Base-by-base conservation (phyloP, 2,329 filamentous ascomycete species). In the Alternaria sp. region DNA sequence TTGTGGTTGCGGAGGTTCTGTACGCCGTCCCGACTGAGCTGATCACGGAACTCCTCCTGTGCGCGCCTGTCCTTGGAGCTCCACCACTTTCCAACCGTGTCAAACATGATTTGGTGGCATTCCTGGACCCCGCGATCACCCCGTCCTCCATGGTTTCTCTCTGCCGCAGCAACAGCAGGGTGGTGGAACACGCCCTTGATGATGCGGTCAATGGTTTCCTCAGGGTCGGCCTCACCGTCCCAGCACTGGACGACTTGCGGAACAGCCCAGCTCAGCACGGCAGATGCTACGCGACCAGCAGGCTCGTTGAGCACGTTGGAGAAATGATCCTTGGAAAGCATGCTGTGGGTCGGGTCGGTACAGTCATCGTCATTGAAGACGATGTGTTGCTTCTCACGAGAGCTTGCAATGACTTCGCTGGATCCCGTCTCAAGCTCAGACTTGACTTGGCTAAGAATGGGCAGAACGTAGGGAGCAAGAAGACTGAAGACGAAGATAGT, bases 291-390 rank as follows among this genome's bases (percentile, higher is more conserved):
- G 73, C 90, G 91, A 59, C 94, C 94, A 49, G 93, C 94, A 46
- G 93, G 87, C 77, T 97, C 93, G 77, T 97, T 97, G 63, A 97
- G 86, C 30, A 91, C 85, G 75, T 96, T 96, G 67, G 91, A 92
- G 80, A 97, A 97, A 81, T 97, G 94, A 74, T 97, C 94, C 83
- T 97, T 97, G 62, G 93, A 93, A 56, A 97, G 84, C 94, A 97
- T 97, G 19, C 93, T 96, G 83, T 97, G 94, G 2, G 94, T 97
- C 0, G 94, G 95, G 74, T 97, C 91, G 19, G 88, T 89, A 66
- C 84, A 91, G 55, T 86, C 66, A 74, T 96, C 90, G 69, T 97
- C 90, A 47, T 91, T 82, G 80, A 97, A 97, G 54, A 97, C 93
- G 69, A 96, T 87, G 74, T 91, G 89, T 82, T 97, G 93, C 83